Conservation (phyloP, 495 filamentous ascomycete species). For the Copromyces sp. region DNA sequence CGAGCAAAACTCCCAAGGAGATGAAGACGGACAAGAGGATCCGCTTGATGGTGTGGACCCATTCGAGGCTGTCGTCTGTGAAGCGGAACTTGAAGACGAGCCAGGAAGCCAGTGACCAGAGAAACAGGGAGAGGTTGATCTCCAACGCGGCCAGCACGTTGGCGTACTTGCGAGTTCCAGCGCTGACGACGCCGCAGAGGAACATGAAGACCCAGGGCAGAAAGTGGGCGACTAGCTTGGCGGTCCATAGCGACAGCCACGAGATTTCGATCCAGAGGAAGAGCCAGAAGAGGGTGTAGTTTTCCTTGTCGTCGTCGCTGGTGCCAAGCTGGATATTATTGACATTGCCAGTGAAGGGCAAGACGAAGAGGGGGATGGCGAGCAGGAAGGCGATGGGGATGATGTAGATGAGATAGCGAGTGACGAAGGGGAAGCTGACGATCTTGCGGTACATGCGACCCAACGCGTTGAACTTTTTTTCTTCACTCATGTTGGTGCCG, state of each 20-base stretch:
- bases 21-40: constrained; percentile 70
- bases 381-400: constrained; percentile 65
- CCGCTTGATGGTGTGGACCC: constrained; percentile 48
- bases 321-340: constrained; percentile 28
- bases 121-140: constrained; percentile 75
- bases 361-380: constrained; percentile 71
- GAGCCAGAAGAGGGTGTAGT: constrained; percentile 55
- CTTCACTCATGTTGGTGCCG: constrained; percentile 46
- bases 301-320: constrained; percentile 30
- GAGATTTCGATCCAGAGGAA: constrained; percentile 89
- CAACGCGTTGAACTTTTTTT: constrained; percentile 61
- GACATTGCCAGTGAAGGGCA: constrained; percentile 35
- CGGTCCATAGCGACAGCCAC: constrained; percentile 81
- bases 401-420: constrained; percentile 83
- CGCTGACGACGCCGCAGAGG: constrained; percentile 78
- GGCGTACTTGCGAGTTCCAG: constrained; percentile 88
- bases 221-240: constrained; percentile 69
- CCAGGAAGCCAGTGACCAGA: constrained; percentile 72
- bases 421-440: constrained; percentile 73
- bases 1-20: constrained; percentile 65
- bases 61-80: constrained; percentile 19
- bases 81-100: constrained; percentile 69
- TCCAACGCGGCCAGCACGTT: constrained; percentile 69
- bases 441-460: constrained; percentile 82
- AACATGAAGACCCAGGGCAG: constrained; percentile 80